Percentiles rank a stretch among this genome's conserved stretches.
phyloP scores from a whole-genome alignment of 1,284 basidiomycete genomes.

The Cryptococcus amylolentus region DNA sequence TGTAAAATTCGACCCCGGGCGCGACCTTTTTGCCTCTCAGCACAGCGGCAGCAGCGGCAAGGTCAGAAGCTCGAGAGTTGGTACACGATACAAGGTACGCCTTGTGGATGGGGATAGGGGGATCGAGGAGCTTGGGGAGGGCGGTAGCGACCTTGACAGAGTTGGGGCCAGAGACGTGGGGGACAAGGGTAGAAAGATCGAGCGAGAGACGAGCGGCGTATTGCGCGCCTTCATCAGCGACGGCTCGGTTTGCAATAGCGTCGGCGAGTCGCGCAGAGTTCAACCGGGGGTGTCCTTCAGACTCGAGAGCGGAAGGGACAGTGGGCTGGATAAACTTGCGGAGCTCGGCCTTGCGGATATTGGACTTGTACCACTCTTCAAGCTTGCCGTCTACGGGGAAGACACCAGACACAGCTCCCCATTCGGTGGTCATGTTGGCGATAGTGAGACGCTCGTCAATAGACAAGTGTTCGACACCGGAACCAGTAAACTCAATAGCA shows the following conservation, averaged over 20 bases:
- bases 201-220: constrained; percentile 89
- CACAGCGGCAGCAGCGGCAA: constrained; percentile 85
- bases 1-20: constrained; percentile 91
- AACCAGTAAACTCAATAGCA: constrained; percentile 97
- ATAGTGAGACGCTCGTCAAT: constrained; percentile 95
- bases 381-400: constrained; percentile 88
- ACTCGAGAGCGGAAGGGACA: constrained; percentile 45
- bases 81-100: constrained; percentile 98
- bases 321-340: constrained; percentile 61
- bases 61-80: constrained; percentile 93
- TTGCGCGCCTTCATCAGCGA: constrained; percentile 72
- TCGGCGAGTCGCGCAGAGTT: constrained; percentile 69
- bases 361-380: constrained; percentile 82
- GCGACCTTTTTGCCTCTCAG: constrained; percentile 81
- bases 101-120: constrained; percentile 84
- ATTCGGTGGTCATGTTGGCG: constrained; percentile 98
- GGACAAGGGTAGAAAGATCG: constrained; percentile 88
- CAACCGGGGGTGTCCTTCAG: constrained; percentile 71
- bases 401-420: constrained; percentile 93
- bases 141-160: constrained; percentile 95
- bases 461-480: constrained; percentile 73
- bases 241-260: constrained; percentile 58
- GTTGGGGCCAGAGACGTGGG: constrained; percentile 95
- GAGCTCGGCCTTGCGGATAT: constrained; percentile 71
- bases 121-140: constrained; percentile 70